Conservation (phyloP, 495 filamentous ascomycete species). For the Haplographium delicatum region DNA sequence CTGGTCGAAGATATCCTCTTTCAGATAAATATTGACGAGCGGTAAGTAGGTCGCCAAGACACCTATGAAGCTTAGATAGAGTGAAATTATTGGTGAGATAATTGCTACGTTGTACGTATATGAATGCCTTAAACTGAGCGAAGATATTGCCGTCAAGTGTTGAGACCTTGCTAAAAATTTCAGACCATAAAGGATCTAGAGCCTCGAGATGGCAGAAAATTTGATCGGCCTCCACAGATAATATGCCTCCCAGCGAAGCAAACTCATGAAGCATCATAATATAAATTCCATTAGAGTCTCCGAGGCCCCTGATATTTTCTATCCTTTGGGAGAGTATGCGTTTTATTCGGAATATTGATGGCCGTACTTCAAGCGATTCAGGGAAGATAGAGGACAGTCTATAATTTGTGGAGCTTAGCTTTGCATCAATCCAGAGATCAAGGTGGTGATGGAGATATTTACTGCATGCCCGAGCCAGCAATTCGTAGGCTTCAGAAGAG, state of each 20-base stretch:
- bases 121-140: not conserved
- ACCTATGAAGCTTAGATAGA: not conserved
- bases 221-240: not conserved
- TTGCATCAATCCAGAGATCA: not conserved
- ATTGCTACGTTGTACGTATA: not conserved
- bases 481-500: not conserved
- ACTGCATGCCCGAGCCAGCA: not conserved
- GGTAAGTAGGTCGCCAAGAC: not conserved
- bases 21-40: not conserved
- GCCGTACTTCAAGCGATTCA: not conserved
- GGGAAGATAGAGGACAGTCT: not conserved
- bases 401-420: not conserved
- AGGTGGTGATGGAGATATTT: not conserved
- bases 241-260: not conserved
- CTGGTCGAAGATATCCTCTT: not conserved
- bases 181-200: not conserved
- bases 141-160: not conserved
- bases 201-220: not conserved
- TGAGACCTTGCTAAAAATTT: not conserved
- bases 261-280: not conserved
- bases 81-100: not conserved
- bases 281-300: not conserved
- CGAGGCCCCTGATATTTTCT: not conserved
- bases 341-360: not conserved
- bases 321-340: not conserved